Evolutionary conservation across 129 eudicot genomes (phyloP).

Genomic region (Kitagawia praeruptora): DNA sequence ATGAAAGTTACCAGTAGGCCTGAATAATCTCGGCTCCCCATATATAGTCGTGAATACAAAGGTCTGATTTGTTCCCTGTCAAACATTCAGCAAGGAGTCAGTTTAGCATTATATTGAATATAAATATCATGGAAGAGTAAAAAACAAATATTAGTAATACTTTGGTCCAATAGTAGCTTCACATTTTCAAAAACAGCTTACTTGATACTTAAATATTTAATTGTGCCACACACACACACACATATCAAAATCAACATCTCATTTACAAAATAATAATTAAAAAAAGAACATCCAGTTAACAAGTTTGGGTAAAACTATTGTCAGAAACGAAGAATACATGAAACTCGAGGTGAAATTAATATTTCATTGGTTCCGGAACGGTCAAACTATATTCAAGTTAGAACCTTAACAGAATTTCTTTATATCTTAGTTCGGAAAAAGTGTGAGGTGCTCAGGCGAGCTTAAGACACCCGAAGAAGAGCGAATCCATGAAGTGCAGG

Average conservation of each 20-base stretch:
- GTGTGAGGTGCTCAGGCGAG: not conserved
- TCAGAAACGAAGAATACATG: not conserved
- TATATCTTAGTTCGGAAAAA: not conserved
- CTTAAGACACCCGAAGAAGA: not conserved
- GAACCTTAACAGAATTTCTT: not conserved
- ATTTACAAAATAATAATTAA: not conserved
- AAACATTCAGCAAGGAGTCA: conserved; percentile 12
- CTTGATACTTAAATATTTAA: conserved; percentile 67
- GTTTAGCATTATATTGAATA: conserved; percentile 11
- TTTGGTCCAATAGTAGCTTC: not conserved
- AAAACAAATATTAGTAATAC: not conserved
- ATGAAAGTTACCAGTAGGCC: conserved; percentile 69
- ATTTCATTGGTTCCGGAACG: not conserved
- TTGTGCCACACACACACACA: too few relatives aligned
- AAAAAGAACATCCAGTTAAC: not conserved
- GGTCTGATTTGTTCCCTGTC: conserved; percentile 77
- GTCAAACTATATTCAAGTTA: not conserved
- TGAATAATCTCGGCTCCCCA: conserved; percentile 85
- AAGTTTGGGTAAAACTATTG: not conserved
- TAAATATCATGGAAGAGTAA: not conserved
- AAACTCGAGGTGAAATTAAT: not conserved
- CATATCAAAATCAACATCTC: conserved; percentile 10
- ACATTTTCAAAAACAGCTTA: conserved; percentile 26
- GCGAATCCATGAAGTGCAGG: not conserved
- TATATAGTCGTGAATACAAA: too few relatives aligned